Evolutionary conservation across 352 stramenopile genomes (phyloP).

Genomic region (Pilasporangium apinafurcum): DNA sequence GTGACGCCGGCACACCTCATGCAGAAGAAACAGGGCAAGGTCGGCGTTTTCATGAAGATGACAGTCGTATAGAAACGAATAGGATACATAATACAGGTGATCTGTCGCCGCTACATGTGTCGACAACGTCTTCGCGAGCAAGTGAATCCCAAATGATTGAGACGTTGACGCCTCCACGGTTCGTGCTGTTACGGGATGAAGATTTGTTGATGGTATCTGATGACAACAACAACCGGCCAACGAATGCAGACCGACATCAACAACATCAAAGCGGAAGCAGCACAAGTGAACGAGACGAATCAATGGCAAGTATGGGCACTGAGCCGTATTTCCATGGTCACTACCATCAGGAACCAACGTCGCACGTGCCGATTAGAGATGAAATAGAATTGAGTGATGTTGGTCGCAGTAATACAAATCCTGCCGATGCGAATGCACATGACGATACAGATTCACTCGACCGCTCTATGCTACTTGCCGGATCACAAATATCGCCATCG

Average conservation of each 20-base stretch:
- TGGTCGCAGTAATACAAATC: too few relatives aligned
- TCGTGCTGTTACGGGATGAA: slow-evolving; percentile 54
- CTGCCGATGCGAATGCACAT: not conserved
- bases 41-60: too few relatives aligned
- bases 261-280: slow-evolving; percentile 8
- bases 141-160: not conserved
- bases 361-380: too few relatives aligned
- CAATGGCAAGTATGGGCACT: not conserved
- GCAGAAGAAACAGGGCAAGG: slow-evolving; percentile 1
- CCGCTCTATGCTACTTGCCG: slow-evolving; percentile 42
- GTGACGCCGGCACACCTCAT: not conserved
- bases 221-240: not conserved
- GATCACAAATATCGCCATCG: slow-evolving; percentile 30
- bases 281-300: slow-evolving; percentile 8
- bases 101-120: not conserved
- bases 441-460: slow-evolving; percentile 29
- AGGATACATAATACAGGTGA: not conserved
- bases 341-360: too few relatives aligned
- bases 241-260: slow-evolving; percentile 2
- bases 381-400: too few relatives aligned
- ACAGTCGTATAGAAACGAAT: not conserved
- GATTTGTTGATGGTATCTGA: slow-evolving; percentile 26
- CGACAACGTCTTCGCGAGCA: not conserved
- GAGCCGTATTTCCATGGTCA: too few relatives aligned
- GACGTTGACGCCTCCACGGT: slow-evolving; percentile 24